Evolutionary conservation across 2,329 filamentous ascomycete species (phyloP), one percentile per base, ranked within the genome.

Genomic region (Fusarium sp.): DNA sequence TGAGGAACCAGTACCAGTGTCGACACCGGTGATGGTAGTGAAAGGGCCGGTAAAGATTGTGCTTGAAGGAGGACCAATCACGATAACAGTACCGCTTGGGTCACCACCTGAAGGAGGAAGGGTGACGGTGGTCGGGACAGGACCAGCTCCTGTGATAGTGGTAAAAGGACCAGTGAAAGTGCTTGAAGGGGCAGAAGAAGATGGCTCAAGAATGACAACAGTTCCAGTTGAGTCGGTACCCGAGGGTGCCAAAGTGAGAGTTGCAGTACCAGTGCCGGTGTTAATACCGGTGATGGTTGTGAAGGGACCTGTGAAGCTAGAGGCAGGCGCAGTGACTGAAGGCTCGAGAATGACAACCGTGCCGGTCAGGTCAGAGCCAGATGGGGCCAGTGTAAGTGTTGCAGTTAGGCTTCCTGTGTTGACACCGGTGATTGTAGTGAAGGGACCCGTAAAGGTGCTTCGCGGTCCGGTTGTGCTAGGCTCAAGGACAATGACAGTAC

Each of bases 61-160:
- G 30, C 30, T 53, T n/a, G 42, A 25, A 0, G 53, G 19, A 6
- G 60, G 30, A 4, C 13, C 30, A 12, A 64, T 21, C 4, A 64
- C 43, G 6, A 60, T 61, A 1, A 64, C 56, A 6, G 61, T 61
- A 8, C 54, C 56, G 16, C n/a, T 60, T 7, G 43, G 15, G 7
- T 49, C 54, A 21, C 37, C 47, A 10, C 54, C 44, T 4, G 61
- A 64, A 6, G 54, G 61, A 10, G 61, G 37, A 10, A 50, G 56
- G 7, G 56, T 64, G 9, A 64, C 6, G 4, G 53, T 60, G 12
- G 42, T 42, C 1, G 54, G 43, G 9, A 21, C 1, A 9, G 60
- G n/a, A 9, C 44, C 56, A 12, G 25, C 5, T 13, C 53, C 38
- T 16, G 54, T 49, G 13, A 64, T 32, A 6, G 60, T 64, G 19